Base-by-base conservation (phyloP, 2,329 filamentous ascomycete genomes). In the Alternaria atra region DNA sequence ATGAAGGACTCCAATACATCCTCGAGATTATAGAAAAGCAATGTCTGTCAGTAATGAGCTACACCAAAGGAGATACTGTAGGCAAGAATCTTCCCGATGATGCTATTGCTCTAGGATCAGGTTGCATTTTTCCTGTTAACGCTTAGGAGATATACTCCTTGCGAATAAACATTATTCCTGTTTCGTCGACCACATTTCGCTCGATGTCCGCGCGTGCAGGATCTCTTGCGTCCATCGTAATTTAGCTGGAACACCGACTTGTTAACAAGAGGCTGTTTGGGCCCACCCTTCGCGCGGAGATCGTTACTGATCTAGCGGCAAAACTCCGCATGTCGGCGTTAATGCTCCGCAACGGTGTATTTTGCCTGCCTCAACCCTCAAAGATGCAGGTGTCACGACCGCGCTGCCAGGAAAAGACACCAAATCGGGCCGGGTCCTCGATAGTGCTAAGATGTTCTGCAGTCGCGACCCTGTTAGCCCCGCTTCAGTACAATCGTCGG, bases 261-360 rank as follows among this genome's bases (percentile, higher is more conserved):
- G 30, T 48, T 35, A 20, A 34, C 46, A 48, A 15, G 13, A 35
- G 29, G 29, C 30, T 34, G 46, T 32, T 48, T 48, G 20, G 32
- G 32, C 5, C 46, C 46, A 50, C 46, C 46, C 30, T 25, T 23
- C 20, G 23, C 32, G 29, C 46, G 46, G 30, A 50, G 46, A 50
- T 50, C 46, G 13, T 35, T 50, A 15, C 46, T 50, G 20, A 23
- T 23, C n/a, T 17, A 32, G 51, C 52, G 48, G 47, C 48, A 17
- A 13, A 40, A 32, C 27, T 62, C 40, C 60, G 51, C 50, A 17
- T 29, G 12, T 56, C 52, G 56, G 56, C 42, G 34, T 23, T 34
- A 48, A 27, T 29, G 43, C 5, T 23, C 57, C 57, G 42, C 9
- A 40, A 8, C 37, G 37, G 37, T 25, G 10, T 9, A 3, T 20